Percentiles rank a stretch among this genome's conserved stretches.
Evolutionary conservation across 2,329 filamentous ascomycete species (phyloP).

Genomic region (Aspergillus piperis): DNA sequence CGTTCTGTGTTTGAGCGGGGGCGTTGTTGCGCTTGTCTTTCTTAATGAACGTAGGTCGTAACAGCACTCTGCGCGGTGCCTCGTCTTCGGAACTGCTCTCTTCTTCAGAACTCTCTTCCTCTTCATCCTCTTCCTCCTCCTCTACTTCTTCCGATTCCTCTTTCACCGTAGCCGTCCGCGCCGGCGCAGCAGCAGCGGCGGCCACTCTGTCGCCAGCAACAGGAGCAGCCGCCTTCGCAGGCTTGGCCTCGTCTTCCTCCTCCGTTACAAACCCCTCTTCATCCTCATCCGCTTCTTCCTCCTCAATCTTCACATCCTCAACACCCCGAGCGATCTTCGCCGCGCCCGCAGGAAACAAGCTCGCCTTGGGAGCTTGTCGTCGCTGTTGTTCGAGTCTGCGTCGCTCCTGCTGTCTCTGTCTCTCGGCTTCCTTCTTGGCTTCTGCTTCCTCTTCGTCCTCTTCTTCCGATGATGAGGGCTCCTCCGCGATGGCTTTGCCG

Average conservation of each 20-base stretch:
- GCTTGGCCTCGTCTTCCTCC: slow-evolving; percentile 42
- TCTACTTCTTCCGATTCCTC: slow-evolving; percentile 52
- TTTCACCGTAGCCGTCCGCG: slow-evolving; percentile 30
- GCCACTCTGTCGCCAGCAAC: slow-evolving; percentile 15
- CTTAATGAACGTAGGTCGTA: slow-evolving; percentile 68
- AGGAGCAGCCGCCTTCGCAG: slow-evolving; percentile 16
- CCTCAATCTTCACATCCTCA: slow-evolving; percentile 39
- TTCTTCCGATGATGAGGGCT: slow-evolving; percentile 51
- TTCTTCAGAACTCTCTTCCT: slow-evolving; percentile 53
- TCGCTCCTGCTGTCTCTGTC: slow-evolving; percentile 56
- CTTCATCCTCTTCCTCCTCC: slow-evolving; percentile 47
- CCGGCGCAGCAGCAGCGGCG: slow-evolving; percentile 16
- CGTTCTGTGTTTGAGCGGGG: slow-evolving; percentile 25
- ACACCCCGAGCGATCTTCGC: slow-evolving; percentile 36
- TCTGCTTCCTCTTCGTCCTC: slow-evolving; percentile 56
- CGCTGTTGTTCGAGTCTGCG: slow-evolving; percentile 37
- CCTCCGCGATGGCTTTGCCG: slow-evolving; percentile 67
- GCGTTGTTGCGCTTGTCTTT: slow-evolving; percentile 59
- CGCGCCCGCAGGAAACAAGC: slow-evolving; percentile 38
- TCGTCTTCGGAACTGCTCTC: slow-evolving; percentile 60
- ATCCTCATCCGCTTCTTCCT: slow-evolving; percentile 43
- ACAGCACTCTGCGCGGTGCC: slow-evolving; percentile 55
- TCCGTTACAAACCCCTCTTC: slow-evolving; percentile 65
- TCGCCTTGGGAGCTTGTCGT: slow-evolving; percentile 47
- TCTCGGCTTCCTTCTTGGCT: slow-evolving; percentile 55